A percentile compares a stretch with the other conserved stretches of the same genome.
Conservation (phyloP, 164 flowering plant genomes). For the Aristolochia contorta region DNA sequence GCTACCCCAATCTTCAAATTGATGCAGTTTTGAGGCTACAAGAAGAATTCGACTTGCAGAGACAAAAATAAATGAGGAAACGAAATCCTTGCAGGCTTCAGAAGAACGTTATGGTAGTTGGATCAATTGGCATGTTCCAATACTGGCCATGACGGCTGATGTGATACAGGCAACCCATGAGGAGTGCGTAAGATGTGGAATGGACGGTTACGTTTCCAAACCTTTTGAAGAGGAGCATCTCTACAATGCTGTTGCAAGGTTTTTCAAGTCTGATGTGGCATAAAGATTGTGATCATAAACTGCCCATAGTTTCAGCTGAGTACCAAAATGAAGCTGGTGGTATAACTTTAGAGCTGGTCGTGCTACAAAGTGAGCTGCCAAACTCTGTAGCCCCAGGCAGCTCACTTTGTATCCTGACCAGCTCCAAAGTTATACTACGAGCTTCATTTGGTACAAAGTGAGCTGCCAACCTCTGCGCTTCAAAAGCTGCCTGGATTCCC, state of each 20-base stretch:
- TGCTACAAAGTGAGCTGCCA: too few relatives aligned
- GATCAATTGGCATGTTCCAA: conserved; percentile 64
- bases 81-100: conserved; percentile 38
- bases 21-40: conserved; percentile 79
- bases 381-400: too few relatives aligned
- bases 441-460: too few relatives aligned
- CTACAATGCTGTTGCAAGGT: conserved; percentile 54
- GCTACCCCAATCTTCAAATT: not conserved
- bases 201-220: conserved; percentile 89
- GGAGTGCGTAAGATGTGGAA: conserved; percentile 60
- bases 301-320: not conserved
- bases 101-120: conserved; percentile 22
- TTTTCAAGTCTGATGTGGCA: conserved; percentile 43
- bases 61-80: conserved; percentile 33
- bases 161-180: conserved; percentile 68
- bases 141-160: conserved; percentile 98
- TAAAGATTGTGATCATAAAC: not conserved
- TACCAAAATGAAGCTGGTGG: too few relatives aligned
- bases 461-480: too few relatives aligned
- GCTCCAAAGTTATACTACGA: too few relatives aligned
- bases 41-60: conserved; percentile 46
- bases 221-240: conserved; percentile 85
- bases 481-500: too few relatives aligned
- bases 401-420: too few relatives aligned
- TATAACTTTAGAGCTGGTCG: too few relatives aligned